phyloP scores from a whole-genome alignment of 1,139 yeast genomes.

The Taiozyma sp. region DNA sequence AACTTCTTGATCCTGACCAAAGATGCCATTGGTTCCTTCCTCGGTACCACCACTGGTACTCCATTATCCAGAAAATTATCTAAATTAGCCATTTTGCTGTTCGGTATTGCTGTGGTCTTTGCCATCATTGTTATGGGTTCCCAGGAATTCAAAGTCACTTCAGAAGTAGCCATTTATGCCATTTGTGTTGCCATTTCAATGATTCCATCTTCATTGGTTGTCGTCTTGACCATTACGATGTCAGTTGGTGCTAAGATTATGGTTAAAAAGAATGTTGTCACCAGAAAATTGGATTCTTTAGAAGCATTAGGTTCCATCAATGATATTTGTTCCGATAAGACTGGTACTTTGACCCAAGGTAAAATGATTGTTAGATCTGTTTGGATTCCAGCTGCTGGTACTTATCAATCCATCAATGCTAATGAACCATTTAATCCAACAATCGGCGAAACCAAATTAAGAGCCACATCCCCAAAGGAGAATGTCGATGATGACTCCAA shows the following conservation, averaged over 20 bases:
- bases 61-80: conserved; percentile 67
- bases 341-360: conserved; percentile 79
- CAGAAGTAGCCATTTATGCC: conserved; percentile 76
- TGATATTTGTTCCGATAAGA: conserved; percentile 79
- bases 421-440: conserved; percentile 73
- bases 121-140: conserved; percentile 81
- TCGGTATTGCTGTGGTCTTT: conserved; percentile 66
- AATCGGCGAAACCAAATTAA: conserved; percentile 47
- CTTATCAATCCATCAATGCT: conserved; percentile 52
- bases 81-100: conserved; percentile 62
- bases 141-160: conserved; percentile 58
- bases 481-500: conserved; percentile 33
- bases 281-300: conserved; percentile 69
- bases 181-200: conserved; percentile 77
- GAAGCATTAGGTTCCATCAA: conserved; percentile 79
- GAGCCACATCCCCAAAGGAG: conserved; percentile 34
- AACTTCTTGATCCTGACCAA: conserved; percentile 33
- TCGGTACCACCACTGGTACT: conserved; percentile 75
- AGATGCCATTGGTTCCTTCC: conserved; percentile 55
- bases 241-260: conserved; percentile 80
- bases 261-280: conserved; percentile 68
- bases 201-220: conserved; percentile 81
- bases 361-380: conserved; percentile 68
- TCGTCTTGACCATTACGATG: conserved; percentile 80
- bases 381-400: conserved; percentile 77